phyloP scores from a whole-genome alignment of 768 basidiomycete genomes.

The Suillus subalutaceus region DNA sequence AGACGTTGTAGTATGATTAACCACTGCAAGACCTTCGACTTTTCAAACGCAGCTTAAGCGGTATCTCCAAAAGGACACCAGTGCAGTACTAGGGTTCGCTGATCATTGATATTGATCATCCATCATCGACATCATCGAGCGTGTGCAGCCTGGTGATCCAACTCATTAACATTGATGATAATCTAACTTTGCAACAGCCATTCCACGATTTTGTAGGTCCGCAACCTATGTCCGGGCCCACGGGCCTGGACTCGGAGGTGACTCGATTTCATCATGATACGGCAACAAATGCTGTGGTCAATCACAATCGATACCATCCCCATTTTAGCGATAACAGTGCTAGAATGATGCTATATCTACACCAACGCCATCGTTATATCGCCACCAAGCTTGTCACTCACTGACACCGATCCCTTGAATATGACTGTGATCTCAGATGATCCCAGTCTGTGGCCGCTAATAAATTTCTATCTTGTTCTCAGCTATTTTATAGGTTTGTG shows the following conservation, averaged over 20 bases:
- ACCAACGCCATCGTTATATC: neutral
- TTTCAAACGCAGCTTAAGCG: neutral
- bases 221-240: too few species aligned
- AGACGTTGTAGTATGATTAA: neutral
- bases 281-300: too few species aligned
- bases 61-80: neutral
- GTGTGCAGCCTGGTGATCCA: neutral
- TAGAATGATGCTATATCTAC: neutral
- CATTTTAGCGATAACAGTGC: neutral
- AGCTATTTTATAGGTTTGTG: constrained; percentile 4
- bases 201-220: too few species aligned
- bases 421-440: neutral
- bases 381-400: neutral
- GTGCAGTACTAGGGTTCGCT: too few species aligned
- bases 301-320: too few species aligned
- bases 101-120: neutral
- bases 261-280: too few species aligned
- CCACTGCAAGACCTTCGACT: neutral
- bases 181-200: neutral
- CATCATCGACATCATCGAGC: too few species aligned
- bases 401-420: neutral
- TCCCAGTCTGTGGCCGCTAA: neutral
- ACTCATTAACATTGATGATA: too few species aligned
- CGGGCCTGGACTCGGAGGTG: too few species aligned
- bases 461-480: neutral